phyloP scores from a whole-genome alignment of 148 eudicot species.

The Spergularia marina region DNA sequence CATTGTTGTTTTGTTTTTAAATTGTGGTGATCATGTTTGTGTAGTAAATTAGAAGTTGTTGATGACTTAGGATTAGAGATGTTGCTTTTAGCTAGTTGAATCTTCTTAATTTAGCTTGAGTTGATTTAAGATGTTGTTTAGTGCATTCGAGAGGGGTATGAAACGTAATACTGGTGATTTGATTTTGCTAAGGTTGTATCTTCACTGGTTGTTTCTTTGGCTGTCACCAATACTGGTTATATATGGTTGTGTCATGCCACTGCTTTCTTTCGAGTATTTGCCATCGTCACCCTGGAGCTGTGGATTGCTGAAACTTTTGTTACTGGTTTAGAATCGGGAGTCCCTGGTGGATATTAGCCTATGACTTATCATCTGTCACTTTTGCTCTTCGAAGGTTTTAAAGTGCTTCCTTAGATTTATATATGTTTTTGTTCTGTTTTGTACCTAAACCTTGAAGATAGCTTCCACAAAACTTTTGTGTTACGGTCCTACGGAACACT shows the following conservation, averaged over 20 bases:
- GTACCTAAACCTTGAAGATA: neutral
- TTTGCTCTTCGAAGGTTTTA: neutral
- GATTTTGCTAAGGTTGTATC: too few relatives aligned
- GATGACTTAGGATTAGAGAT: neutral
- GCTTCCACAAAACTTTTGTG: neutral
- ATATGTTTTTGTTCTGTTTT: neutral
- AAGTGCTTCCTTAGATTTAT: neutral
- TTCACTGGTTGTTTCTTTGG: neutral
- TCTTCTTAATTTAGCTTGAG: neutral
- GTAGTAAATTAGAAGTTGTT: neutral
- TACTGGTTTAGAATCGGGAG: neutral
- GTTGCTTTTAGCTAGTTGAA: neutral
- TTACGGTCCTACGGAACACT: neutral
- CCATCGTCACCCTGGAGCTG: neutral
- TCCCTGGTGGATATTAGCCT: too few relatives aligned
- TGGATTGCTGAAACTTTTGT: neutral
- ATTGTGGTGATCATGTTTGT: neutral
- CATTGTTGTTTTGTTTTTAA: too few relatives aligned
- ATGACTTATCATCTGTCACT: neutral
- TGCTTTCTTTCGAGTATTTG: neutral
- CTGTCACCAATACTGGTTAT: too few relatives aligned
- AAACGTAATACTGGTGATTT: too few relatives aligned
- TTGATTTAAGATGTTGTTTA: too few relatives aligned
- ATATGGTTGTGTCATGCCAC: too few relatives aligned
- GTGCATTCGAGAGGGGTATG: too few relatives aligned